Evolutionary conservation across 805 yeast species (phyloP).

Genomic region (Starmerella sirachaensis): DNA sequence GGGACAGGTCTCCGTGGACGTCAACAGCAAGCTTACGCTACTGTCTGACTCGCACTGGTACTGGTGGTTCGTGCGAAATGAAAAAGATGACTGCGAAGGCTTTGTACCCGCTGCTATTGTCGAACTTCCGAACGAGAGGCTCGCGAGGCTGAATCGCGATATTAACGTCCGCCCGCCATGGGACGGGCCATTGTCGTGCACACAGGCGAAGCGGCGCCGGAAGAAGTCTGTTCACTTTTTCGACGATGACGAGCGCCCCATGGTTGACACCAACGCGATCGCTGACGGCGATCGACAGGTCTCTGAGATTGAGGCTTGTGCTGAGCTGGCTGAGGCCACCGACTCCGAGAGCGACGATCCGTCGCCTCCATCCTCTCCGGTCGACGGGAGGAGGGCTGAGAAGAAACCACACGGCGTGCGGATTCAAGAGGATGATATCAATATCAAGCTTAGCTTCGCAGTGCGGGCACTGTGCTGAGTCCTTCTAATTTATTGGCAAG

Average conservation of each 20-base stretch:
- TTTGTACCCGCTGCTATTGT: slow-evolving; percentile 94
- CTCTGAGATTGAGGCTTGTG: no score
- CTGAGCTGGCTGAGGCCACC: no score
- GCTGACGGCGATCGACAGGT: no score
- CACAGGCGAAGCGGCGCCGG: no score
- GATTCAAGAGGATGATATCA: neutral
- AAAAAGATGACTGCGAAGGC: slow-evolving; percentile 60
- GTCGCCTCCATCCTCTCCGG: no score
- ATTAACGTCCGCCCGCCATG: slow-evolving; percentile 39
- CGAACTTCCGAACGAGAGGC: slow-evolving; percentile 80
- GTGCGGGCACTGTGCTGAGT: slow-evolving; percentile 5
- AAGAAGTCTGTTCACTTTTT: no score
- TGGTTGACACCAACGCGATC: no score
- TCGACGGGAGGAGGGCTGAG: no score
- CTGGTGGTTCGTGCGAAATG: slow-evolving; percentile 82
- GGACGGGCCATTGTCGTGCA: no score
- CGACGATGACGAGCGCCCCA: no score
- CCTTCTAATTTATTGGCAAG: neutral
- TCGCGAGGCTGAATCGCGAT: slow-evolving; percentile 87
- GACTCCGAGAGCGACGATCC: no score
- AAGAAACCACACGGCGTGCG: no score
- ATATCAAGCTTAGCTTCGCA: neutral
- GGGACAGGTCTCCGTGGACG: slow-evolving; percentile 67
- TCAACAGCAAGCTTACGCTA: slow-evolving; percentile 67
- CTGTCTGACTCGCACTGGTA: slow-evolving; percentile 83